These are phyloP conservation scores for Isabelozyma gotoi DNA, from an alignment of 805 yeast species.

Conservation along the genomic window DNA sequence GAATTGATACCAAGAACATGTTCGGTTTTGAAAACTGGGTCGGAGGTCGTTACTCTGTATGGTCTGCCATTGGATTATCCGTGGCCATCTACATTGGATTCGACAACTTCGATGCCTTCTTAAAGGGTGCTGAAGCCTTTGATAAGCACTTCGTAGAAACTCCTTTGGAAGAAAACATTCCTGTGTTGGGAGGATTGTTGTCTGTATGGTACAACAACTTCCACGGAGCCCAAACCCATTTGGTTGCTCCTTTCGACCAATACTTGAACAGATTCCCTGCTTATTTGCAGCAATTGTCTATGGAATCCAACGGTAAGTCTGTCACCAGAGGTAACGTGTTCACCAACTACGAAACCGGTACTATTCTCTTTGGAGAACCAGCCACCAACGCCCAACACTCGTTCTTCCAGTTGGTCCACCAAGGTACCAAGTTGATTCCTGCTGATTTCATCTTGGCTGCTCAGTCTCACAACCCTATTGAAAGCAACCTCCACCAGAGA, in stretches of 20 bases:
- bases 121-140: conserved; percentile 97
- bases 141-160: conserved; percentile 86
- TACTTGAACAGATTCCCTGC: conserved; percentile 99
- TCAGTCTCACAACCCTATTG: conserved; percentile 96
- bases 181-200: conserved; percentile 88
- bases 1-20: conserved; percentile 97
- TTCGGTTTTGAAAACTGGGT: conserved; percentile 99
- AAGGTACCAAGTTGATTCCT: conserved; percentile 97
- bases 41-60: conserved; percentile 99
- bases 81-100: conserved; percentile 93
- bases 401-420: conserved; percentile 98
- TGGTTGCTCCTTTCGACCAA: conserved; percentile 98
- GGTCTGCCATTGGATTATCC: conserved; percentile 98
- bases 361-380: conserved; percentile 96
- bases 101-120: conserved; percentile 88
- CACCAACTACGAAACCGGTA: conserved; percentile 94
- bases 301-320: conserved; percentile 99
- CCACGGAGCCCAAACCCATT: conserved; percentile 96
- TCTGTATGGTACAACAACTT: conserved; percentile 99
- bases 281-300: conserved; percentile 94
- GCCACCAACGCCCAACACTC: conserved; percentile 99
- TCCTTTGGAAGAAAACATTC: conserved; percentile 88
- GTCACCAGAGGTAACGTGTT: conserved; percentile 90
- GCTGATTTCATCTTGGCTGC: conserved; percentile 97
- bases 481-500: conserved; percentile 88